These are phyloP conservation scores for Fragilaria radians DNA, from an alignment of 108 stramenopile genomes.

Conservation along the genomic window DNA sequence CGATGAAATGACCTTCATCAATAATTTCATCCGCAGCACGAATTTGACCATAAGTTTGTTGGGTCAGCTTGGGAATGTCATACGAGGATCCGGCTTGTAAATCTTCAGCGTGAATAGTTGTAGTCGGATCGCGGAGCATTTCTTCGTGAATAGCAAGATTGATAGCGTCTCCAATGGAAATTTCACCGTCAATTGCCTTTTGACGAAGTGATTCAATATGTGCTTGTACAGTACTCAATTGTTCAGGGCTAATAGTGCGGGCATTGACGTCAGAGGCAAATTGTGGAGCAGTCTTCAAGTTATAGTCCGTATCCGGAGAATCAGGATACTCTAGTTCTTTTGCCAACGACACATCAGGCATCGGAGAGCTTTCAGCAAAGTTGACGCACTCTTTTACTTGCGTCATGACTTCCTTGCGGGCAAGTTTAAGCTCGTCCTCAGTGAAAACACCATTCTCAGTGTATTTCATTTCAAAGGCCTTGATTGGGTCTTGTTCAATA, in stretches of 20 bases:
- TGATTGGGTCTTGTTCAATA: conserved; percentile 90
- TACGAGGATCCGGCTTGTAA: conserved; percentile 97
- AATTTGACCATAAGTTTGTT: conserved; percentile 93
- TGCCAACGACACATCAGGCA: conserved; percentile 90
- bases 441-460: conserved; percentile 67
- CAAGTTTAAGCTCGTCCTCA: conserved; percentile 84
- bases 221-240: conserved; percentile 64
- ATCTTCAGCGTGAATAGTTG: conserved; percentile 98
- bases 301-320: conserved; percentile 92
- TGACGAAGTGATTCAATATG: conserved; percentile 70
- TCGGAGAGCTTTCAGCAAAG: conserved; percentile 88
- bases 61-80: conserved; percentile 96
- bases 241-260: conserved; percentile 65
- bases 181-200: conserved; percentile 84
- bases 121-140: conserved; percentile 98
- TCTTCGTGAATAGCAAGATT: conserved; percentile 98
- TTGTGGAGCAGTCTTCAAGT: conserved; percentile 67
- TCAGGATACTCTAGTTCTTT: conserved; percentile 99
- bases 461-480: conserved; percentile 88
- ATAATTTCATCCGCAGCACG: conserved; percentile 98
- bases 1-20: conserved; percentile 99
- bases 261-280: conserved; percentile 83
- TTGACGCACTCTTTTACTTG: conserved; percentile 89
- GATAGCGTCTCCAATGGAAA: conserved; percentile 97
- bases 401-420: conserved; percentile 69